Base-by-base conservation (phyloP, 768 basidiomycete species). In the Serpula lacrymans region DNA sequence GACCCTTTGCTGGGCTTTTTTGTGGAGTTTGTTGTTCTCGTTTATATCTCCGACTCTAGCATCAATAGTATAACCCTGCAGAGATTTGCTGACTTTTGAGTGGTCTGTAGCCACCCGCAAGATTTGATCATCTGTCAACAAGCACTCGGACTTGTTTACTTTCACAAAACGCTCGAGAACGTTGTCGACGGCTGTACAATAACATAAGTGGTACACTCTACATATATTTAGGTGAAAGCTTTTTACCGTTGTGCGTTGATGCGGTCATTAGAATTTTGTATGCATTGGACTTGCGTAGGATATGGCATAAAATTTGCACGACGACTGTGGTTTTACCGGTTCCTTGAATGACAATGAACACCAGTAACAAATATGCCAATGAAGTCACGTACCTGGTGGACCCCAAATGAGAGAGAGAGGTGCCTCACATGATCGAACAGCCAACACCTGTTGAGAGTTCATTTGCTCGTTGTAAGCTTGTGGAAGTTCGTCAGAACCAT, bases 291-390 rank as follows among this genome's bases (percentile, higher is more conserved):
- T 43, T 55, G 49, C 44, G 54, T 47, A 72, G 45, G 39, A 77
- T 55, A 35, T 64, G 65, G 16, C 64, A 62, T 12, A 84, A 64
- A 21, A 83, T 79, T 45, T 79, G 70, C 3, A 84, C 71, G 5
- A 84, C 80, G 1, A 84, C 82, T 0, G 80, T 83, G 1, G 82
- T 84, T 55, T 84, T 85, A 25, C 83, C 82, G 0, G 82, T 85
- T 0, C 82, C 82, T 83, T 36, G 4, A 12, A 4, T 2, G 9
- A 17, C 12, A 11, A 36, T n/a, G 23, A 22, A 6, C 6, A 12
- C 10, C n/a, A 16, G 11, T 14, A 28, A n/a, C 9, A 20, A 32
- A 25, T 34, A 24, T 32, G 39, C 18, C 16, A 34, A 6, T 13
- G 12, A 14, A 38, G 1, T 21, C 29, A 30, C 39, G 26, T 29